phyloP scores from a whole-genome alignment of 2,329 filamentous ascomycete genomes.

The Claviceps maximensis region DNA sequence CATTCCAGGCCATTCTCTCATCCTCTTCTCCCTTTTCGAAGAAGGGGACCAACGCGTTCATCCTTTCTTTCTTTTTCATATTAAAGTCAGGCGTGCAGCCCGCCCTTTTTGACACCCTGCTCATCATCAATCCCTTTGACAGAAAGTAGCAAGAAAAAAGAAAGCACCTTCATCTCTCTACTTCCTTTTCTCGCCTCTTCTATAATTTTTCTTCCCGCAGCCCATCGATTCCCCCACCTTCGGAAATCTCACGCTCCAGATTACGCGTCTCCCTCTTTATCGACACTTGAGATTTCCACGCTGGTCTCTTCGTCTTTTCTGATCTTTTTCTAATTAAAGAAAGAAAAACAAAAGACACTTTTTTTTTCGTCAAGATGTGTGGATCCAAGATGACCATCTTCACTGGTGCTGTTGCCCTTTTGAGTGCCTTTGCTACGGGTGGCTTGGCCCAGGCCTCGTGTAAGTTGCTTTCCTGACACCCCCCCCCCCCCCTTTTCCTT shows the following conservation, averaged over 20 bases:
- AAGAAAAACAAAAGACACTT: too few relatives aligned
- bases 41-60: background rate
- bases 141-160: background rate
- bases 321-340: background rate
- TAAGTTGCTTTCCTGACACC: constrained; percentile 8
- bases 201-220: background rate
- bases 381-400: constrained; percentile 16
- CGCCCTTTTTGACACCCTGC: background rate
- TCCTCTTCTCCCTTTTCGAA: background rate
- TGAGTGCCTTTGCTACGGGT: constrained; percentile 11
- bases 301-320: too few relatives aligned
- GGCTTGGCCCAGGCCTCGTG: constrained; percentile 10
- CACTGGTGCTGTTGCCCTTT: constrained; percentile 11
- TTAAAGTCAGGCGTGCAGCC: background rate
- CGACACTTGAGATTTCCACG: too few relatives aligned
- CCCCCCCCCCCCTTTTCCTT: background rate
- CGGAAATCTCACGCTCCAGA: background rate
- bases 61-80: background rate
- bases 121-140: background rate
- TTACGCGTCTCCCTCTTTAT: background rate
- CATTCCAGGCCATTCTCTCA: background rate
- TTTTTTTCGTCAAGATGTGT: constrained; percentile 12
- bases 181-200: background rate
- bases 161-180: background rate
- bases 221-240: too few relatives aligned